Percentiles rank a stretch among this genome's conserved stretches.
These are phyloP conservation scores for Agrocybe chaxingu DNA, from an alignment of 768 basidiomycete genomes.

Conservation along the genomic window DNA sequence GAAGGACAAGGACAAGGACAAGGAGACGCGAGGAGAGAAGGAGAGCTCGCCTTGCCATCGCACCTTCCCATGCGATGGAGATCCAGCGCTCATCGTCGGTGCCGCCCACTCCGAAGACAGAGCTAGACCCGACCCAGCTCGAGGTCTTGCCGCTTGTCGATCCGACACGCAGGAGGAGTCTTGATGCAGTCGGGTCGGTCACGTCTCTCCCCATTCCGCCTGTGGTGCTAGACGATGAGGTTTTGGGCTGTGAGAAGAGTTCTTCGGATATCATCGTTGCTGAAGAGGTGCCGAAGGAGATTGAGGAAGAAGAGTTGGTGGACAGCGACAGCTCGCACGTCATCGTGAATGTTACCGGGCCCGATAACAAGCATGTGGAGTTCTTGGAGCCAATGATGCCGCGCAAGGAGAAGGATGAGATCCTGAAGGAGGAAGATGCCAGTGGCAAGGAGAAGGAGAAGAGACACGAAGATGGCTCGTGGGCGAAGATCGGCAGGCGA, in stretches of 20 bases:
- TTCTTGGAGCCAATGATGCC: constrained; percentile 22
- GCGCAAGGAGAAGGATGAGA: constrained; percentile 13
- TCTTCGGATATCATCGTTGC: too few species aligned
- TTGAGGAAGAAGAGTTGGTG: constrained; percentile 12
- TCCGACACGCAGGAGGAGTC: constrained; percentile 41
- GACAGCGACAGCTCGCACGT: constrained; percentile 26
- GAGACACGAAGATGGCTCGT: constrained; percentile 36
- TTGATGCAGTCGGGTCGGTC: constrained; percentile 25
- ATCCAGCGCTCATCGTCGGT: constrained; percentile 58
- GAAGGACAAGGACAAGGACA: constrained; percentile 2
- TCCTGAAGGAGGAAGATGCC: constrained; percentile 1
- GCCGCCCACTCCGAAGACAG: constrained; percentile 36
- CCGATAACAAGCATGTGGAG: constrained; percentile 34
- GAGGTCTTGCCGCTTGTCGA: constrained; percentile 31
- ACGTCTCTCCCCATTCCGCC: too few species aligned
- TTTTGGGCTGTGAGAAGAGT: not conserved
- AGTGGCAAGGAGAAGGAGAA: constrained; percentile 23
- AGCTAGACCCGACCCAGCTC: constrained; percentile 27
- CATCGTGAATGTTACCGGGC: constrained; percentile 25
- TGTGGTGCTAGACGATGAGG: not conserved
- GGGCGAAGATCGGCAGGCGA: constrained; percentile 64
- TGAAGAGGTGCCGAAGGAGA: constrained; percentile 9
- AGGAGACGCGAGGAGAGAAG: not conserved
- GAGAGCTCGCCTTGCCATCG: constrained; percentile 1
- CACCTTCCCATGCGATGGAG: constrained; percentile 15